These are phyloP conservation scores for Agrostemma githago DNA, from an alignment of 148 eudicot species.

Conservation along the genomic window DNA sequence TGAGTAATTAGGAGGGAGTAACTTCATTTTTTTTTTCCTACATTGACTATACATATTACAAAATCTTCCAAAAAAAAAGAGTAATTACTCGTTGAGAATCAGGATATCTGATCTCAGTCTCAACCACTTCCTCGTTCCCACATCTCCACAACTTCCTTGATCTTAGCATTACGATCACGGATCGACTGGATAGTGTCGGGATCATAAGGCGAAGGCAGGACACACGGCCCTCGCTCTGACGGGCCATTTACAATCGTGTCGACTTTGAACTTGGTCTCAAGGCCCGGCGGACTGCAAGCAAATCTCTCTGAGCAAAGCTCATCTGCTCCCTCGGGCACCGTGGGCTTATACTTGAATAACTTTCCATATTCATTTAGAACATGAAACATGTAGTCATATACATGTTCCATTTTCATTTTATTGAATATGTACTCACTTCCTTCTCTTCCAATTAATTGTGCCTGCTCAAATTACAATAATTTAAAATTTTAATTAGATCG, in stretches of 20 bases:
- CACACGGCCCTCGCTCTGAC: conserved; percentile 40
- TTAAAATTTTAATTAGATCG: too few species aligned
- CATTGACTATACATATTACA: not conserved
- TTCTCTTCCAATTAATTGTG: conserved; percentile 48
- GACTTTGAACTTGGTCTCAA: conserved; percentile 31
- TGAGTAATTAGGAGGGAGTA: too few species aligned
- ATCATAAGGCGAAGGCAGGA: conserved; percentile 37
- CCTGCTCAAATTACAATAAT: conserved; percentile 25
- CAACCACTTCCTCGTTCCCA: conserved; percentile 32
- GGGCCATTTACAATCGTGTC: conserved; percentile 39
- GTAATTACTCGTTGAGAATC: too few species aligned
- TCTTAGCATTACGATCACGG: conserved; percentile 31
- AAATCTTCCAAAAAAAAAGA: not conserved
- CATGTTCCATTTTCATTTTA: conserved; percentile 38
- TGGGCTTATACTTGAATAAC: conserved; percentile 49
- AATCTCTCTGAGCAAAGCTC: conserved; percentile 49
- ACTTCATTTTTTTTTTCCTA: not conserved
- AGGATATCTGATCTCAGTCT: not conserved
- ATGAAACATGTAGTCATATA: conserved; percentile 70
- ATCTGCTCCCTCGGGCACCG: conserved; percentile 38
- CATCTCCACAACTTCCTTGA: conserved; percentile 32
- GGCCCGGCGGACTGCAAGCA: conserved; percentile 43
- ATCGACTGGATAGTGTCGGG: conserved; percentile 24
- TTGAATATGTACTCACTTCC: conserved; percentile 47
- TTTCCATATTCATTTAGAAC: conserved; percentile 48